Percentiles rank a stretch among this genome's conserved stretches.
Evolutionary conservation across 2,329 filamentous ascomycete species (phyloP).

Genomic region (Penicillium fuscoglaucum): DNA sequence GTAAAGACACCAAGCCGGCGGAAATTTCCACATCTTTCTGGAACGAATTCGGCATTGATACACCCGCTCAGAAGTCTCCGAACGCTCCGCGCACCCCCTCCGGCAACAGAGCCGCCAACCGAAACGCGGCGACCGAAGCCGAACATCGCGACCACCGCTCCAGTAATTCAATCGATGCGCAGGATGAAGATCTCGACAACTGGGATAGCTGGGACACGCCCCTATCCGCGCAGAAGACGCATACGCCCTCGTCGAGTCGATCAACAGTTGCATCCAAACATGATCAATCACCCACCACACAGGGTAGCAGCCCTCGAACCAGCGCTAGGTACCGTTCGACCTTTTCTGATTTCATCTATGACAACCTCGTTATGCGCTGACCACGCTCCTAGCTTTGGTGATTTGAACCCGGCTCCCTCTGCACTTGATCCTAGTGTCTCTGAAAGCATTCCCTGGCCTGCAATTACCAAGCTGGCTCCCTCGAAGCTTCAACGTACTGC

Average conservation of each 20-base stretch:
- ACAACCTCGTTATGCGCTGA: constrained; percentile 34
- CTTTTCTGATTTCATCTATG: constrained; percentile 28
- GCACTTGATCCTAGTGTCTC: constrained; percentile 35
- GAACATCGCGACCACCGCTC: constrained; percentile 37
- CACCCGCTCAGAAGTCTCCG: constrained; percentile 44
- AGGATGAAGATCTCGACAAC: constrained; percentile 50
- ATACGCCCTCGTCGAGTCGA: constrained; percentile 48
- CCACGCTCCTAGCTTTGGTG: constrained; percentile 38
- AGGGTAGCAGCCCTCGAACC: constrained; percentile 53
- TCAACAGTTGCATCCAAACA: constrained; percentile 53
- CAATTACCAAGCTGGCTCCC: constrained; percentile 70
- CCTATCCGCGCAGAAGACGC: constrained; percentile 34
- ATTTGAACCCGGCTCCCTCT: constrained; percentile 35
- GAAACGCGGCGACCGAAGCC: constrained; percentile 30
- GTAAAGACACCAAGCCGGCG: constrained; percentile 44
- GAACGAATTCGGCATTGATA: constrained; percentile 54
- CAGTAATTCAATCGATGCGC: constrained; percentile 21
- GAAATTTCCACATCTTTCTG: constrained; percentile 51
- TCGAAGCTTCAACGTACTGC: constrained; percentile 79
- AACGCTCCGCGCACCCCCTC: constrained; percentile 31
- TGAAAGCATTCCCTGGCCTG: constrained; percentile 61
- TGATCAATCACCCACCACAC: constrained; percentile 47
- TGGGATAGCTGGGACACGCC: constrained; percentile 61
- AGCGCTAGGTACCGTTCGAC: constrained; percentile 52
- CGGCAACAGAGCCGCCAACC: constrained; percentile 20